Percentiles rank a stretch among this genome's conserved stretches.
phyloP scores from a whole-genome alignment of 495 filamentous ascomycete genomes.

The Aspergillus funiculosus region DNA sequence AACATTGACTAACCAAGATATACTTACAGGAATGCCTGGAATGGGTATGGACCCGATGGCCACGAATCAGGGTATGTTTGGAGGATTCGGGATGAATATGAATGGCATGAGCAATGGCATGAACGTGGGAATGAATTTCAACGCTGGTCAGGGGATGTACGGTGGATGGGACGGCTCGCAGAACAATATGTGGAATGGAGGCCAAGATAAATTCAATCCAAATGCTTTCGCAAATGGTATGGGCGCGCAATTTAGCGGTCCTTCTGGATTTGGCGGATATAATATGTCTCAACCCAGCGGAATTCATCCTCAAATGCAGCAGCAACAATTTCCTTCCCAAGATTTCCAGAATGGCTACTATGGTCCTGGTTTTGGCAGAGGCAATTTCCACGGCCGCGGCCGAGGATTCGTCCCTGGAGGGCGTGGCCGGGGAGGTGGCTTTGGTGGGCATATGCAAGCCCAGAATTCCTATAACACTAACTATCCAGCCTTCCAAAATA shows the following conservation, averaged over 20 bases:
- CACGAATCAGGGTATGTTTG: constrained; percentile 82
- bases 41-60: constrained; percentile 87
- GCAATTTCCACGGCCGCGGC: constrained; percentile 61
- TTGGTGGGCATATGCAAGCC: constrained; percentile 34
- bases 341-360: constrained; percentile 61
- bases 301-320: constrained; percentile 50
- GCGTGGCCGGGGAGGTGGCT: constrained; percentile 52
- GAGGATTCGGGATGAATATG: constrained; percentile 87
- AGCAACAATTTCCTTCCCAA: constrained; percentile 48
- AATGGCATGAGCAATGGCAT: constrained; percentile 88
- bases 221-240: constrained; percentile 72
- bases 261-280: constrained; percentile 71
- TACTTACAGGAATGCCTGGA: constrained; percentile 58
- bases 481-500: constrained; percentile 30
- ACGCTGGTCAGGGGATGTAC: constrained; percentile 56
- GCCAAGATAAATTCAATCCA: constrained; percentile 60
- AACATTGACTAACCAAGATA: constrained; percentile 14
- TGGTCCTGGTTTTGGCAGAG: constrained; percentile 47
- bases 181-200: constrained; percentile 70
- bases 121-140: constrained; percentile 74
- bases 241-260: constrained; percentile 76
- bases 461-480: constrained; percentile 36
- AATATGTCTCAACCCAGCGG: constrained; percentile 57
- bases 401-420: constrained; percentile 50
- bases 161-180: constrained; percentile 58